Evolutionary conservation across 352 stramenopile species (phyloP).

Genomic region (Phytophthora pini): DNA sequence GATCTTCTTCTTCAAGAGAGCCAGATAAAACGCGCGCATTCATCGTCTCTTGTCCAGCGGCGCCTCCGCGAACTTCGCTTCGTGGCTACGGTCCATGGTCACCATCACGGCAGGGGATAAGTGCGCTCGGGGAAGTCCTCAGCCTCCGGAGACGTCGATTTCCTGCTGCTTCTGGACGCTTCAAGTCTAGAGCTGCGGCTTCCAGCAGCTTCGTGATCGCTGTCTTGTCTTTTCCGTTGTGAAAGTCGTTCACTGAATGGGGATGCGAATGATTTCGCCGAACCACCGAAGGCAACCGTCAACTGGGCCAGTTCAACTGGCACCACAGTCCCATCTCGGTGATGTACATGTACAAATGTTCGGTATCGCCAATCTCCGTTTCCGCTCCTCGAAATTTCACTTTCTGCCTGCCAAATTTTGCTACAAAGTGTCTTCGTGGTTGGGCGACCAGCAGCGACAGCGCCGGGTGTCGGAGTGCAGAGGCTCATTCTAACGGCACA

Average conservation of each 20-base stretch:
- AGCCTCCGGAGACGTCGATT: too few relatives aligned
- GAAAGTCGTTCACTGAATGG: neutral
- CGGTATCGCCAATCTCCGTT: neutral
- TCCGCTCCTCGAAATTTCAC: neutral
- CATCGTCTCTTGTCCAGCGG: constrained; percentile 3
- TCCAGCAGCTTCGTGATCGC: neutral
- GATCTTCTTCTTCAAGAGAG: constrained; percentile 9
- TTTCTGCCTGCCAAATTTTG: constrained; percentile 1
- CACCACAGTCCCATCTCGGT: neutral
- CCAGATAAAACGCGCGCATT: constrained; percentile 9
- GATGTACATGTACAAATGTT: neutral
- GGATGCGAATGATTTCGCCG: neutral
- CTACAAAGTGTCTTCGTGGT: neutral
- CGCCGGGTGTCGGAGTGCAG: too few relatives aligned
- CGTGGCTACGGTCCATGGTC: neutral
- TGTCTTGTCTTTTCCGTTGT: neutral
- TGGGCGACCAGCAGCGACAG: too few relatives aligned
- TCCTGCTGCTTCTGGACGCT: too few relatives aligned
- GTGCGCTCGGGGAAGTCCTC: too few relatives aligned
- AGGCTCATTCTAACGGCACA: too few relatives aligned
- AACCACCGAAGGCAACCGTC: neutral
- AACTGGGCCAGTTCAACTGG: neutral
- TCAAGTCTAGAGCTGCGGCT: too few relatives aligned
- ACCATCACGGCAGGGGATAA: too few relatives aligned
- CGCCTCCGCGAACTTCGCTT: neutral